Base-by-base conservation (phyloP, 305 asterid species). In the Nicotiana rustica region DNA sequence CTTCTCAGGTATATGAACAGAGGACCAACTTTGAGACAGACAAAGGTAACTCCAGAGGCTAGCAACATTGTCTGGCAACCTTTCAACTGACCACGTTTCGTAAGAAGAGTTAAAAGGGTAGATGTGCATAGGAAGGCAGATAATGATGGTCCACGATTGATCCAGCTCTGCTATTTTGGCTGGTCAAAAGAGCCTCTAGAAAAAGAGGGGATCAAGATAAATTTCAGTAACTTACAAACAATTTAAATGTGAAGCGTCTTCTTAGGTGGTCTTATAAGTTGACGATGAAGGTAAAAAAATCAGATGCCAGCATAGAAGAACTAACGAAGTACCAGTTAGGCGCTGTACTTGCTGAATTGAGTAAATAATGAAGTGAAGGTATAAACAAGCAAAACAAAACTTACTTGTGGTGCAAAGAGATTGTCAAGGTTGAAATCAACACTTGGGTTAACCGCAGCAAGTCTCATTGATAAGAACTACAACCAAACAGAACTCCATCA, bases 381-480 rank as follows among this genome's bases (percentile, higher is more conserved):
- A 49, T 7, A 49, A 49, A 52, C 44, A 49, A 25, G 64, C 65
- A 52, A 49, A 5, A 55, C 0, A 13, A 13, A 29, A 88, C 95
- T 89, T 89, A 96, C 99, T 84, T 95, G 98, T 35, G 90, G 90
- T 13, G 93, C 86, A 83, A 96, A 87, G 66, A 96, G 80, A 59
- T 90, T 82, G 59, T 96, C 97, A 38, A 92, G 87, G 89, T 94
- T 92, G 89, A 91, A 88, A 88, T 92, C 96, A 61, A 87, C 88
- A 85, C 95, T 86, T 1, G 99, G 95, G 88, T 92, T 89, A 57
- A 89, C 98, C 31, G 97, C 93, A 86, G 99, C 97, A 71, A 96
- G 98, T 85, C 94, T 93, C 98, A 96, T 94, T 77, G 99, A 94
- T 78, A 96, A 87, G 86, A 93, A 92, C 99, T 96, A 96, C 31